These are phyloP conservation scores for Takakia lepidozioides DNA, from an alignment of 225 moss, liverwort and hornwort species.

Conservation along the genomic window DNA sequence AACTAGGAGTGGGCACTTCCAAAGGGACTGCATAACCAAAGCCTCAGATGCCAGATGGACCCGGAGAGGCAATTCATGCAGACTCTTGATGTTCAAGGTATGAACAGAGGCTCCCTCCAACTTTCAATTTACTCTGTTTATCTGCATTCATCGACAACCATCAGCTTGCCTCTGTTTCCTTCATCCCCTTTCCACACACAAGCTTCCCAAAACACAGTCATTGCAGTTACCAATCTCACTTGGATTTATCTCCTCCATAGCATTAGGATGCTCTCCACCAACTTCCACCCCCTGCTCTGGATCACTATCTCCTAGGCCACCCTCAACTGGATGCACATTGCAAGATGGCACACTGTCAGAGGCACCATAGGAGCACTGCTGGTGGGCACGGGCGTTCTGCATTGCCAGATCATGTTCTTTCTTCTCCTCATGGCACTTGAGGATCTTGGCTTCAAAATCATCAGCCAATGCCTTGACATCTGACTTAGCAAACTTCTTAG, in stretches of 20 bases:
- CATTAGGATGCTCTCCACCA: neutral
- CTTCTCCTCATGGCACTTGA: slow-evolving; percentile 62
- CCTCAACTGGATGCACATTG: slow-evolving; percentile 15
- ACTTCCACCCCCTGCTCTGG: slow-evolving; percentile 5
- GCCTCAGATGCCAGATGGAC: no score
- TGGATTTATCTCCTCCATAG: slow-evolving; percentile 6
- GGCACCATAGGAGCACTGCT: slow-evolving; percentile 28
- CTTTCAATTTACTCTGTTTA: no score
- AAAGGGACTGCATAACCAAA: no score
- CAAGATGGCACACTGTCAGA: no score
- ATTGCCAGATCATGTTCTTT: slow-evolving; percentile 70
- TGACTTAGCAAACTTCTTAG: slow-evolving; percentile 75
- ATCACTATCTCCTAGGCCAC: slow-evolving; percentile 5
- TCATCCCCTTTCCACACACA: no score
- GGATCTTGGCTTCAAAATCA: slow-evolving; percentile 70
- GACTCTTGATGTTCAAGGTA: no score
- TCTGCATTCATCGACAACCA: no score
- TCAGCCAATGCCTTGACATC: slow-evolving; percentile 68
- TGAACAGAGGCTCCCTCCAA: no score
- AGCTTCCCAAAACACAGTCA: neutral
- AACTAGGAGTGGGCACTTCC: no score
- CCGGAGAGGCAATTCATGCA: no score
- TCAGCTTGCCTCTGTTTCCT: no score
- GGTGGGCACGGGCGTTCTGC: slow-evolving; percentile 74
- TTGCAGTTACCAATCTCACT: slow-evolving; percentile 11